A percentile compares a stretch with the other conserved stretches of the same genome.
Conservation (phyloP, 805 yeast species). For the Sugiyamaella lignohabitans region DNA sequence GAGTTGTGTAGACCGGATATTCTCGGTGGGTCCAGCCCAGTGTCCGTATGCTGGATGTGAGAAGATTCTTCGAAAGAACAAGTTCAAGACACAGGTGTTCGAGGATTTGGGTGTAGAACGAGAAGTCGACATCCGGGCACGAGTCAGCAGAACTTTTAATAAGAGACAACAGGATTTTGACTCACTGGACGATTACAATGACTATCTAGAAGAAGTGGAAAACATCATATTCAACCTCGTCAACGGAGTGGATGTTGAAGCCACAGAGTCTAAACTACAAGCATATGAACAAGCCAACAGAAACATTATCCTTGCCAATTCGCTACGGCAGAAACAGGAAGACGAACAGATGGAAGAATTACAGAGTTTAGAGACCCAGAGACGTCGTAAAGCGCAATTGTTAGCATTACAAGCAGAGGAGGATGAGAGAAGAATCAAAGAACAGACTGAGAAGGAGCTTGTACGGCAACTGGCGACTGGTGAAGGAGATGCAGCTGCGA, state of each 20-base stretch:
- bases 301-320: conserved; percentile 68
- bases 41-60: conserved; percentile 94
- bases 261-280: conserved; percentile 56
- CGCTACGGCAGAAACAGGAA: conserved; percentile 66
- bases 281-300: conserved; percentile 62
- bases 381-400: conserved; percentile 41
- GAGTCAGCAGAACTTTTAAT: conserved; percentile 72
- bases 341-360: conserved; percentile 53
- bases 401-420: conserved; percentile 61
- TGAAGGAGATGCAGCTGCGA: conserved; percentile 38
- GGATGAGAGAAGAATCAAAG: conserved; percentile 39
- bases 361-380: conserved; percentile 66
- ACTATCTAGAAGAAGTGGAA: conserved; percentile 79
- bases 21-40: conserved; percentile 90
- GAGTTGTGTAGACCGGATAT: conserved; percentile 92
- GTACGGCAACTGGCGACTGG: conserved; percentile 46
- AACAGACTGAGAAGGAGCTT: conserved; percentile 48
- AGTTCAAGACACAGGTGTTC: conserved; percentile 86
- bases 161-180: conserved; percentile 70
- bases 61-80: conserved; percentile 76
- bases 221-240: conserved; percentile 69
- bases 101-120: conserved; percentile 86
- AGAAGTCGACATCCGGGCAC: conserved; percentile 83
- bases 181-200: conserved; percentile 54
- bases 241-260: conserved; percentile 64